Evolutionary conservation across 2,329 filamentous ascomycete species (phyloP), one percentile per base, ranked within the genome.

Genomic region (Phialophora chinensis): DNA sequence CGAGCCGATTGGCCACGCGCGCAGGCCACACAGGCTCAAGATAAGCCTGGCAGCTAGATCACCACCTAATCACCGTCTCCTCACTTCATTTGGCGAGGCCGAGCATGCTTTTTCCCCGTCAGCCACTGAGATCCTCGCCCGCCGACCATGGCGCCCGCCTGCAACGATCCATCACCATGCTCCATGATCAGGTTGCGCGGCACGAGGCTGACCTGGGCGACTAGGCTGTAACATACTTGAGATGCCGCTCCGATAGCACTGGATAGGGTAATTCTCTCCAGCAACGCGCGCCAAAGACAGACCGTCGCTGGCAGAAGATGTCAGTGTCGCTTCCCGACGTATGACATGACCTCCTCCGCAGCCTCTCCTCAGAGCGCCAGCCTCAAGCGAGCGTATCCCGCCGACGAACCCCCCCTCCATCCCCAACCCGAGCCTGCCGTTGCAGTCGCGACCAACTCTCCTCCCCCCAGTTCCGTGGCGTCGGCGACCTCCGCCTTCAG

Each of bases 401-500:
- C 68, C 38, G 70, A 73, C 50, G 71, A 72, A 64, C 62, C 53
- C 23, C 61, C 66, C 55, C 31, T 63, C 44, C 67, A 62, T 31
- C 58, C 62, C 8, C 33, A 47, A 6, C 60, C 58, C 35, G 69
- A 72, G 38, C 55, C 35, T 42, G 53, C 50, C 27, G 23, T 38
- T 17, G 58, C 61, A 6, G 23, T 56, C 31, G 49, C 61, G 14
- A 55, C 64, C 35, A 63, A 62, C 52, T 71, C 72, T 44, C 69
- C 72, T 64, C 68, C 72, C 60, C 60, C 66, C 42, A 57, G 56
- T 27, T 73, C 71, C 52, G 73, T 75, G 12, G 68, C 74, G 31
- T 63, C 72, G 62, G 69, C 74, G 62, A 79, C 79, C 53, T 80
- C 81, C 8, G 80, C 81, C 71, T 94, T 94, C 75, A 89, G 91